These are phyloP conservation scores for Zygoascus hellenicus DNA, from an alignment of 1,139 yeast genomes.

Conservation along the genomic window DNA sequence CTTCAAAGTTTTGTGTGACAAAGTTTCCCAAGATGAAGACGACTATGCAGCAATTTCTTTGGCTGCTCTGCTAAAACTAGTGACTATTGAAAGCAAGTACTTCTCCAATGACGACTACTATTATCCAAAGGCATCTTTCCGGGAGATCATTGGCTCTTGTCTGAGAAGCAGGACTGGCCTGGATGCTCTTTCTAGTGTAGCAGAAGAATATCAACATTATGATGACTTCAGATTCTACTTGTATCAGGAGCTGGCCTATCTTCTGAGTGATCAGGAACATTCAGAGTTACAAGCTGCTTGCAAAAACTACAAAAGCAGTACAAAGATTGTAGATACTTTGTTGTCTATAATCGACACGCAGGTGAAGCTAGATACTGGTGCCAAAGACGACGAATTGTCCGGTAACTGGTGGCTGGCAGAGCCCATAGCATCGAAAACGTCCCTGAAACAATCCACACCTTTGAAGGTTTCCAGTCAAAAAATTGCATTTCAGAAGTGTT, in stretches of 20 bases:
- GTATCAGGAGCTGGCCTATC: constrained; percentile 20
- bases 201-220: constrained; percentile 45
- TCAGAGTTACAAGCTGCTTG: constrained; percentile 1
- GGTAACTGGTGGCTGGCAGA: constrained; percentile 33
- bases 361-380: constrained; percentile 21
- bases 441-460: constrained; percentile 46
- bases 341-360: constrained; percentile 32
- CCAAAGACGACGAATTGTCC: constrained; percentile 16
- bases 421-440: constrained; percentile 41
- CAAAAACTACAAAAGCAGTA: constrained; percentile 2
- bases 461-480: constrained; percentile 52
- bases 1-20: constrained; percentile 41
- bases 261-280: constrained; percentile 12
- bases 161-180: constrained; percentile 42
- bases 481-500: constrained; percentile 60
- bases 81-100: constrained; percentile 54
- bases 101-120: constrained; percentile 46
- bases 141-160: constrained; percentile 48
- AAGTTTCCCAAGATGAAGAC: constrained; percentile 35
- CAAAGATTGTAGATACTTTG: constrained; percentile 25
- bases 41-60: constrained; percentile 56
- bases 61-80: constrained; percentile 56
- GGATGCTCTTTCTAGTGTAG: constrained; percentile 54
- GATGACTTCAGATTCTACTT: constrained; percentile 33
- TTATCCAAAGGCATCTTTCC: constrained; percentile 58